Conservation (phyloP, 108 stramenopile species). For the Craspedostauros australis region DNA sequence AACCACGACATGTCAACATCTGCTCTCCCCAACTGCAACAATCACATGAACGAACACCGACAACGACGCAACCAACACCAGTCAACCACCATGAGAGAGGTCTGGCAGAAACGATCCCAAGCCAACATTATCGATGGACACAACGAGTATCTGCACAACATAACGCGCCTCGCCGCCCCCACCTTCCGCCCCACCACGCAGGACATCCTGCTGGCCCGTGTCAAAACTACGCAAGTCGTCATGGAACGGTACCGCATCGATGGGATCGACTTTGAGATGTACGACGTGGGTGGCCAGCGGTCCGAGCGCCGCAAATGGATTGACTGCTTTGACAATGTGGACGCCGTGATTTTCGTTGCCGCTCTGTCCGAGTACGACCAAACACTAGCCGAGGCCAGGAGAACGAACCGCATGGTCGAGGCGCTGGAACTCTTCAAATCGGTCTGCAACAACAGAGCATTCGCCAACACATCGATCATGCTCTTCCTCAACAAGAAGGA, state of each 20-base stretch:
- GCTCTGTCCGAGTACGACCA: conserved; percentile 97
- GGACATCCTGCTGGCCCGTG: conserved; percentile 93
- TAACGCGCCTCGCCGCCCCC: conserved; percentile 67
- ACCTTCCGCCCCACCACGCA: conserved; percentile 83
- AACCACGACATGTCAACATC: no score
- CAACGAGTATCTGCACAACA: conserved; percentile 80
- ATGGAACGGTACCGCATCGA: conserved; percentile 86
- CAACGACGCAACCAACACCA: no score
- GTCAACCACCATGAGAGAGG: conserved; percentile 60
- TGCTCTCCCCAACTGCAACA: no score
- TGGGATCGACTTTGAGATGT: conserved; percentile 92
- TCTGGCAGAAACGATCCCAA: conserved; percentile 71
- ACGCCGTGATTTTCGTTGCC: conserved; percentile 98
- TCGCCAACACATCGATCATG: conserved; percentile 88
- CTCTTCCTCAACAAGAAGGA: conserved; percentile 96
- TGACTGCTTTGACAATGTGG: conserved; percentile 92
- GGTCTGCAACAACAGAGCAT: conserved; percentile 93
- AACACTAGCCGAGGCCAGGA: conserved; percentile 89
- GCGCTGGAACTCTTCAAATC: conserved; percentile 93
- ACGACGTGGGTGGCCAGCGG: conserved; percentile 89
- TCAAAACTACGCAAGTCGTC: conserved; percentile 94
- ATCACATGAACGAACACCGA: no score
- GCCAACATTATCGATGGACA: conserved; percentile 85
- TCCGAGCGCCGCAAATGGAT: conserved; percentile 92
- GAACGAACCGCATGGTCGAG: conserved; percentile 97